Evolutionary conservation across 768 basidiomycete genomes (phyloP), one percentile per base, ranked within the genome.

Genomic region (Suillus paluster): DNA sequence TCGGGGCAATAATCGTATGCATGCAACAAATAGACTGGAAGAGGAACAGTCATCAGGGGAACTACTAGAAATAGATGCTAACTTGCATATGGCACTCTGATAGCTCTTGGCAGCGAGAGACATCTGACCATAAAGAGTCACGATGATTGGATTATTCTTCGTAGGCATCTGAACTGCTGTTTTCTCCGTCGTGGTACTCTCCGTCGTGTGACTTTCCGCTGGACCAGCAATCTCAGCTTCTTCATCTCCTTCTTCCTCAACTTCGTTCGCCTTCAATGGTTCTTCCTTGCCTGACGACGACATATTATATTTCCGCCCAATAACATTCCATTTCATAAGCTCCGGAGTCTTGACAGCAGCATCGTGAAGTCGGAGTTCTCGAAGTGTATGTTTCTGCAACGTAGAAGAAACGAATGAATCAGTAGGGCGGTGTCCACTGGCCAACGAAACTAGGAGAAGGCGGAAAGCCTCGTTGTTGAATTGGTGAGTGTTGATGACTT

Each of bases 71-170:
- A 36, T n/a, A 15, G 14, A 52, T 19, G 27, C 23, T 39, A 1
- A 80, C 93, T 68, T 67, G 97, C 96, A 96, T 57, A 96, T 86
- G 5, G 95, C 92, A 67, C 91, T 92, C 69, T 97, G 94, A 73
- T 90, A 95, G 67, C 92, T 94, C 77, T 88, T 91, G 23, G 90
- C 89, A 4, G 86, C 85, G n/a, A 93, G 83, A 68, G 92, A 90
- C 54, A 94, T 83, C 69, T 92, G 90, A 0, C 93, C 95, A 68
- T 97, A 97, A 21, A 93, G 76, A 1, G 88, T 79, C 15, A 92
- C 82, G 23, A 86, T 80, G 44, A 90, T 74, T 0, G 94, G 89
- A 65, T 90, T 94, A 36, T 85, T 78, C 73, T 88, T 90, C 21
- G 82, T 89, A 3, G 93, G 90, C 27, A 88, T 70, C 44, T 77